These are phyloP conservation scores for Anthostomella pinea DNA, from an alignment of 2,329 filamentous ascomycete species.

Conservation along the genomic window DNA sequence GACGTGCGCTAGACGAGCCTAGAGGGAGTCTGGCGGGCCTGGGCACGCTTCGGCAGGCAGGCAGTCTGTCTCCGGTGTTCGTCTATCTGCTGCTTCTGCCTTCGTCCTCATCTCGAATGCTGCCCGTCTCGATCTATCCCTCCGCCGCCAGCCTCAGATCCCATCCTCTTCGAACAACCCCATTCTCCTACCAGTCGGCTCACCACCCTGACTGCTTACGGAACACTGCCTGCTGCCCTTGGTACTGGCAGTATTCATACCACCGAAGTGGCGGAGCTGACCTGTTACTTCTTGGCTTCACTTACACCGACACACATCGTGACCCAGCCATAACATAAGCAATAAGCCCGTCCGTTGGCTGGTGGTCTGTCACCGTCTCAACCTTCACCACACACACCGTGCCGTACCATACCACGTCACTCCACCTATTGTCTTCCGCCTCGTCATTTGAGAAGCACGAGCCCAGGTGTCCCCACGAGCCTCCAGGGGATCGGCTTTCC, in stretches of 20 bases:
- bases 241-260: no score
- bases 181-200: neutral
- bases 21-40: neutral
- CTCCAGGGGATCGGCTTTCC: neutral
- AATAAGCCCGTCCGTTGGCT: constrained; percentile 5
- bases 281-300: neutral
- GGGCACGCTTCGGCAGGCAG: no score
- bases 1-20: neutral
- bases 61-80: neutral
- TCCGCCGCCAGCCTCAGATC: neutral
- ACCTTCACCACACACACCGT: neutral
- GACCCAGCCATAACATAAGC: constrained; percentile 1
- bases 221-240: no score
- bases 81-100: neutral
- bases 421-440: constrained; percentile 1
- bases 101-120: neutral
- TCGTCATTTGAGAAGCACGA: neutral
- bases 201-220: constrained; percentile 1
- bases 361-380: neutral
- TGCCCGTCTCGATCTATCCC: neutral
- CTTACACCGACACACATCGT: neutral
- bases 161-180: neutral
- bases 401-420: constrained; percentile 2
- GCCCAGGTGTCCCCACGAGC: neutral
- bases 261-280: constrained; percentile 7